phyloP scores from a whole-genome alignment of 768 basidiomycete genomes.

The Stropharia rugosoannulata region DNA sequence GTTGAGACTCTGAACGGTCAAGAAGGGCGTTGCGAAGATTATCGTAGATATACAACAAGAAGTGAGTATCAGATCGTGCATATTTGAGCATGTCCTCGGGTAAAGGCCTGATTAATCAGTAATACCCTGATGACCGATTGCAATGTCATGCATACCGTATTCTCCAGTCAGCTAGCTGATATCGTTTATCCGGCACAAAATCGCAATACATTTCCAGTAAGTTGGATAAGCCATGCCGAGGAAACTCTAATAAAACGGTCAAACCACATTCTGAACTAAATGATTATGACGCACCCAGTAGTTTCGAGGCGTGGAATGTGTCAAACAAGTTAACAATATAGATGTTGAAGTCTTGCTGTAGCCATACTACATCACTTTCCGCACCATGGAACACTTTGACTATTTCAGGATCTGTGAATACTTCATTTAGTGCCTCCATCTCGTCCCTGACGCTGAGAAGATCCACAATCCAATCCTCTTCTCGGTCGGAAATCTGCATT shows the following conservation, averaged over 20 bases:
- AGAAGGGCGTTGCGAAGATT: constrained; percentile 84
- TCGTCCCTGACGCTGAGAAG: constrained; percentile 72
- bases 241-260: constrained; percentile 57
- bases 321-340: constrained; percentile 97
- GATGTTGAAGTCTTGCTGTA: constrained; percentile 93
- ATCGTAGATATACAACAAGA: constrained; percentile 90
- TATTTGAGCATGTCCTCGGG: constrained; percentile 89
- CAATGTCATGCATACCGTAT: constrained; percentile 55
- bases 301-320: constrained; percentile 91
- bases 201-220: constrained; percentile 89
- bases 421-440: constrained; percentile 72
- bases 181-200: constrained; percentile 90
- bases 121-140: not conserved
- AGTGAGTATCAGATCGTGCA: constrained; percentile 96
- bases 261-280: not conserved
- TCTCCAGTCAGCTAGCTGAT: constrained; percentile 97
- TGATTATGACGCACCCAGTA: constrained; percentile 51
- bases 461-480: constrained; percentile 88
- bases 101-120: constrained; percentile 52
- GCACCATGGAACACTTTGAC: constrained; percentile 96
- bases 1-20: constrained; percentile 54
- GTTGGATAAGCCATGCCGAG: constrained; percentile 79
- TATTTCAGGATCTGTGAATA: constrained; percentile 81
- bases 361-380: constrained; percentile 91
- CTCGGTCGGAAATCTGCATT: constrained; percentile 87